Evolutionary conservation across 176 grass and related monocot species (phyloP).

Genomic region (Rhipidocladum racemiflorum): DNA sequence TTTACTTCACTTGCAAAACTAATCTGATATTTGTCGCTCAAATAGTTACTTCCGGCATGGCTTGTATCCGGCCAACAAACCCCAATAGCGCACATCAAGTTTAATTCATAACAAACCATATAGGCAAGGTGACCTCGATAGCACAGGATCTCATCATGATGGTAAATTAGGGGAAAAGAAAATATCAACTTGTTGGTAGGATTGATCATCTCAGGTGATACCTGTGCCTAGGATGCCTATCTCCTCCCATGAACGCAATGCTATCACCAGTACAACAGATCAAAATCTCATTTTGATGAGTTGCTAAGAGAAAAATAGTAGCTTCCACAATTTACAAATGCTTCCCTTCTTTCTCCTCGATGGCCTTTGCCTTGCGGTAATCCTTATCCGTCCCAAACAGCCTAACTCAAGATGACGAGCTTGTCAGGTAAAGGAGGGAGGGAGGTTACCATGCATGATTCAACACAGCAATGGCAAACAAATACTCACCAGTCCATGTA

Average conservation of each 20-base stretch:
- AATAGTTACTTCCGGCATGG: not conserved
- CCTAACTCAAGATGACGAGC: constrained; percentile 37
- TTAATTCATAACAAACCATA: constrained; percentile 28
- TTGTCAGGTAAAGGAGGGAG: not conserved
- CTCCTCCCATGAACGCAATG: constrained; percentile 15
- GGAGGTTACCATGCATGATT: not conserved
- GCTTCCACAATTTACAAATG: constrained; percentile 42
- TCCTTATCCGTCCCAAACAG: constrained; percentile 81
- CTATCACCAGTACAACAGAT: constrained; percentile 26
- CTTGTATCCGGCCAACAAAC: constrained; percentile 11
- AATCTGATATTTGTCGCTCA: constrained; percentile 15
- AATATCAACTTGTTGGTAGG: constrained; percentile 2
- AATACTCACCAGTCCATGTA: constrained; percentile 86
- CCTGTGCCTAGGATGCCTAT: not conserved
- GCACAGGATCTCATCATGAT: constrained; percentile 32
- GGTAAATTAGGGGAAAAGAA: constrained; percentile 26
- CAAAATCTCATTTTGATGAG: constrained; percentile 30
- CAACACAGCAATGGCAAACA: not conserved
- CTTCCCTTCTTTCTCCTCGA: constrained; percentile 46
- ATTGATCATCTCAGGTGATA: constrained; percentile 1
- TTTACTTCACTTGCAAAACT: not conserved
- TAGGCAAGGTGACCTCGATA: constrained; percentile 16
- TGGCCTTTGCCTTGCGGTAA: constrained; percentile 62
- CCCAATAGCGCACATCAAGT: constrained; percentile 1
- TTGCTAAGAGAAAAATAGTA: constrained; percentile 9